Evolutionary conservation across 2,329 filamentous ascomycete genomes (phyloP).

Genomic region (Paecilomyces dactylethromorphus): DNA sequence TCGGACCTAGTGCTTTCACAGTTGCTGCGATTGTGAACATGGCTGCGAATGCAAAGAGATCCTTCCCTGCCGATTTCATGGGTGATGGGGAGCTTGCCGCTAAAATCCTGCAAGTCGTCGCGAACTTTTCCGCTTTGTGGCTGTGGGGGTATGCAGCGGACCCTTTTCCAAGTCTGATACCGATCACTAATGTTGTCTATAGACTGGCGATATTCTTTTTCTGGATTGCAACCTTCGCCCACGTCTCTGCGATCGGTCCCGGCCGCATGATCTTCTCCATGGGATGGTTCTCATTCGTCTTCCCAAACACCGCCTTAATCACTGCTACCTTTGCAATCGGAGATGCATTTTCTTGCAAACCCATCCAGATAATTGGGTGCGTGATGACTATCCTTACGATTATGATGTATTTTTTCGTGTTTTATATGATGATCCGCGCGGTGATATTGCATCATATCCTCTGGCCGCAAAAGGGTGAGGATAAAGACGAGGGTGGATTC

Average conservation of each 20-base stretch:
- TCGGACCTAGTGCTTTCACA: slow-evolving; percentile 68
- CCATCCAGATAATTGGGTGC: slow-evolving; percentile 61
- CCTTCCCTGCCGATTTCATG: slow-evolving; percentile 51
- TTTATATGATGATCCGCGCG: slow-evolving; percentile 64
- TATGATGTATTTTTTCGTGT: slow-evolving; percentile 62
- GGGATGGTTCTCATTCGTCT: slow-evolving; percentile 80
- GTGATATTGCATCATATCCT: slow-evolving; percentile 61
- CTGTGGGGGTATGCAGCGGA: slow-evolving; percentile 57
- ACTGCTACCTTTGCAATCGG: slow-evolving; percentile 69
- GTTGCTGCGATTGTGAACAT: slow-evolving; percentile 55
- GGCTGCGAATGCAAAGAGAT: slow-evolving; percentile 40
- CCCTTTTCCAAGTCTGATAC: not conserved
- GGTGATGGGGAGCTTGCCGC: slow-evolving; percentile 49
- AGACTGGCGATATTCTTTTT: slow-evolving; percentile 78
- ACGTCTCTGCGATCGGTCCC: slow-evolving; percentile 59
- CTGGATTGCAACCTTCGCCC: slow-evolving; percentile 67
- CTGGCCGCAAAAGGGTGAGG: slow-evolving; percentile 67
- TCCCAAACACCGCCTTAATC: slow-evolving; percentile 69
- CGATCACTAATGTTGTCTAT: slow-evolving; percentile 3
- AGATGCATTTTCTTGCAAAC: slow-evolving; percentile 51
- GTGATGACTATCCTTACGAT: slow-evolving; percentile 61
- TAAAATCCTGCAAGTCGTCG: slow-evolving; percentile 48
- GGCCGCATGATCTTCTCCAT: slow-evolving; percentile 68
- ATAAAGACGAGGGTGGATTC: slow-evolving; percentile 57
- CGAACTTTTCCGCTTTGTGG: slow-evolving; percentile 66